Evolutionary conservation across 352 stramenopile species (phyloP).

Genomic region (Phytophthora fragariae): DNA sequence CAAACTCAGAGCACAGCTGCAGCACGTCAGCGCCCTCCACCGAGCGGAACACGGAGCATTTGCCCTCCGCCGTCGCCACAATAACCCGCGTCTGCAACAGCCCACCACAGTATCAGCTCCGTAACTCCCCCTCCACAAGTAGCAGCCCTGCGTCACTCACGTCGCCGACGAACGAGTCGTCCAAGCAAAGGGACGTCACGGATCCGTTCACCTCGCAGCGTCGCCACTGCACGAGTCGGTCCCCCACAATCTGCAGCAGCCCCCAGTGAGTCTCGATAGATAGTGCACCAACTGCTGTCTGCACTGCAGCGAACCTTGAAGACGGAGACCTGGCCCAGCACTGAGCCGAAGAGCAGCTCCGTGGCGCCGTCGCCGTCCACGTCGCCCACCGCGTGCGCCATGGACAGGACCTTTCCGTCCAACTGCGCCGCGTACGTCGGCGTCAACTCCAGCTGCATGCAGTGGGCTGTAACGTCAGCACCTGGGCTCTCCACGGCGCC

Average conservation of each 20-base stretch:
- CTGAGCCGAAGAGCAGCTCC: constrained; percentile 75
- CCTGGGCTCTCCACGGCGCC: neutral
- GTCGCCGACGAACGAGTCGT: constrained; percentile 44
- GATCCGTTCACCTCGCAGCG: constrained; percentile 71
- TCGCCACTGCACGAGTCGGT: constrained; percentile 63
- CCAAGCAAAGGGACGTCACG: constrained; percentile 74
- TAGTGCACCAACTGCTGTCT: too few species aligned
- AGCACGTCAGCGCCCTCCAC: constrained; percentile 64
- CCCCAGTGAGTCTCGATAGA: neutral
- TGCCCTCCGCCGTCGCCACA: constrained; percentile 76
- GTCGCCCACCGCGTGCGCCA: constrained; percentile 71
- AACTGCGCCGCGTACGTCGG: constrained; percentile 67
- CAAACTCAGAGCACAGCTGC: constrained; percentile 68
- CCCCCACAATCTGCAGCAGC: constrained; percentile 48
- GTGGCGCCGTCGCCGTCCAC: constrained; percentile 69
- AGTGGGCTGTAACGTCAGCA: constrained; percentile 5
- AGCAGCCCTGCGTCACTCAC: constrained; percentile 33
- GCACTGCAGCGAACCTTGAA: constrained; percentile 58
- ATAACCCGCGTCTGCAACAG: constrained; percentile 61
- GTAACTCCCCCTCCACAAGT: neutral
- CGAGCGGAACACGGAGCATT: constrained; percentile 70
- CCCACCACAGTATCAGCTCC: neutral
- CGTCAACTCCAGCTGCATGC: constrained; percentile 67
- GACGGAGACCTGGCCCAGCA: constrained; percentile 65
- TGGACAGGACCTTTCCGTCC: constrained; percentile 73